Evolutionary conservation across 345 rosid genomes (phyloP), one percentile per base, ranked within the genome.

Genomic region (Euclidium syriacum): DNA sequence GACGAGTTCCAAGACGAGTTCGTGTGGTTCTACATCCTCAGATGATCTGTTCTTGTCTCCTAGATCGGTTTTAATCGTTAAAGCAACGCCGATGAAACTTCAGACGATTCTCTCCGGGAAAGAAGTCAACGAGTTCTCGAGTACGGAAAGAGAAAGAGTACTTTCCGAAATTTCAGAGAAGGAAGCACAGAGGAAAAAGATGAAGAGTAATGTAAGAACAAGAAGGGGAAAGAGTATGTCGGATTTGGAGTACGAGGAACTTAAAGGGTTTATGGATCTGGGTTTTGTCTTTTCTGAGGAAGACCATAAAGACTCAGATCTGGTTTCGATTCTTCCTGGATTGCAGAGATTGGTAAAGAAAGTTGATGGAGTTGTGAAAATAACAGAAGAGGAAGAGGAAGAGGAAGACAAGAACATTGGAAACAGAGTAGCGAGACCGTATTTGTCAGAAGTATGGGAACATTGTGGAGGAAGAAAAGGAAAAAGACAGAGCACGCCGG

Each of bases 261-360:
- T 86, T 16, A 83, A 81, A 69, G 92, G 92, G 65, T 86, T 86
- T 65, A 81, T 83, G 81, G 92, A 86, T 80, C 74, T 86, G 9
- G 92, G 92, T 53, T 86, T 86, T 70, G 86, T 81, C 25, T 83
- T 86, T 77, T 79, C 83, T 7, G 85, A 79, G 63, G 78, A 81
- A 70, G 88, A 86, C 55, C 64, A 67, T 6, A 79, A 57, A 58
- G 82, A 83, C 29, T 77, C 88, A 4, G 44, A 63, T 41, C 68
- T 83, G 43, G 79, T 68, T 5, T 79, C 83, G 3, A 77, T 85
- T 29, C 40, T 85, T 60, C 92, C 88, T 26, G 92, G 92, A 25
- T 61, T 83, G 58, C 85, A 81, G 51, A 77, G 85, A 58, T 58
- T 79, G 12, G 77, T 78, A 4, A 72, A 55, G 64, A 64, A 17